These are phyloP conservation scores for Botryosphaeria agaves DNA, from an alignment of 2,329 filamentous ascomycete species.

Conservation along the genomic window DNA sequence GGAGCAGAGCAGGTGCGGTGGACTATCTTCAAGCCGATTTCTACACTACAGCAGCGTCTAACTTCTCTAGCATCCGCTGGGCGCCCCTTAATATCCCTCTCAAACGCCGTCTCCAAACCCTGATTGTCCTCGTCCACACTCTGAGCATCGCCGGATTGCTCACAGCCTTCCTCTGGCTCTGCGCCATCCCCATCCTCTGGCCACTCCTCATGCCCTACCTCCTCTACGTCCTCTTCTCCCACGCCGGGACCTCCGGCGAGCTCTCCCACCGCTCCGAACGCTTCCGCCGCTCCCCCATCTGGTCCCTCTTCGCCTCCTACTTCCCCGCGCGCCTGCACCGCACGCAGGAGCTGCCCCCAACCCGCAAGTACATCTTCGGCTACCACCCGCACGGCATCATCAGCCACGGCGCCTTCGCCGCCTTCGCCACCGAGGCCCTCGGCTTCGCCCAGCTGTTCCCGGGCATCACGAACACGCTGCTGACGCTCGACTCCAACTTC, in stretches of 20 bases:
- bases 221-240: constrained; percentile 67
- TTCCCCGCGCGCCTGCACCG: constrained; percentile 83
- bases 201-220: constrained; percentile 62
- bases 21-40: neutral
- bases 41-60: neutral
- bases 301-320: constrained; percentile 82
- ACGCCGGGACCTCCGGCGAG: constrained; percentile 56
- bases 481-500: constrained; percentile 95
- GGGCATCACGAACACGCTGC: constrained; percentile 80
- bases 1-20: constrained; percentile 26
- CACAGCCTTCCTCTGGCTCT: constrained; percentile 76
- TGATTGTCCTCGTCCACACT: constrained; percentile 31
- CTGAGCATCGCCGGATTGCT: constrained; percentile 34
- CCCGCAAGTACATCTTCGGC: constrained; percentile 87
- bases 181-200: constrained; percentile 85
- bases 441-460: constrained; percentile 80
- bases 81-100: constrained; percentile 60
- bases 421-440: constrained; percentile 79
- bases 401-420: constrained; percentile 83
- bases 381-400: constrained; percentile 98
- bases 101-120: constrained; percentile 31
- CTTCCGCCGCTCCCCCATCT: constrained; percentile 55
- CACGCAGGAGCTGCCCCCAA: constrained; percentile 59
- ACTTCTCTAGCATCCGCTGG: constrained; percentile 67
- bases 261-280: constrained; percentile 59